Conservation (phyloP, 1,139 yeast genomes). For the Debaryomycetaceae sp. region DNA sequence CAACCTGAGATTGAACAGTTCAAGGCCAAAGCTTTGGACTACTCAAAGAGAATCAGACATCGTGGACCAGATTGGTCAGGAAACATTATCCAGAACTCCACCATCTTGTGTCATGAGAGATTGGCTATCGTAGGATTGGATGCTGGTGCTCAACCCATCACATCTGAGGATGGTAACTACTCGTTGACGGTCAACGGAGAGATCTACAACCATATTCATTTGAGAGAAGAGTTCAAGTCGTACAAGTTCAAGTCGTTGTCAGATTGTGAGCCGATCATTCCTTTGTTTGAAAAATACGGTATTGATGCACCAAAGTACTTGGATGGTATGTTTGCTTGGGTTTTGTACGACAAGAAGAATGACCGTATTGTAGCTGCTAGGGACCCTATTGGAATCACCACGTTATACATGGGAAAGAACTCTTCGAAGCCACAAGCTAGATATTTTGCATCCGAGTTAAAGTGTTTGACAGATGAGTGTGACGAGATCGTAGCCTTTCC, state of each 20-base stretch:
- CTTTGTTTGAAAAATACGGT: slow-evolving; percentile 82
- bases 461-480: slow-evolving; percentile 91
- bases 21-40: slow-evolving; percentile 84
- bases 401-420: slow-evolving; percentile 89
- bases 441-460: slow-evolving; percentile 90
- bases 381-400: slow-evolving; percentile 97
- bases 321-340: slow-evolving; percentile 99
- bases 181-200: slow-evolving; percentile 93
- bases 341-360: slow-evolving; percentile 73
- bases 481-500: slow-evolving; percentile 93
- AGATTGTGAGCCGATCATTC: slow-evolving; percentile 97
- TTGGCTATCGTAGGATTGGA: slow-evolving; percentile 94
- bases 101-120: slow-evolving; percentile 90
- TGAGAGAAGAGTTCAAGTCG: slow-evolving; percentile 70
- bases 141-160: slow-evolving; percentile 97
- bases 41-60: slow-evolving; percentile 91
- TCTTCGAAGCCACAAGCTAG: slow-evolving; percentile 70
- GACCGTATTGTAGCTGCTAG: slow-evolving; percentile 95
- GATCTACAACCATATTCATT: slow-evolving; percentile 90
- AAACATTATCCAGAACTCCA: slow-evolving; percentile 70
- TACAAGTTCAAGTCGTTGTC: slow-evolving; percentile 82
- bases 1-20: slow-evolving; percentile 77
- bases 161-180: slow-evolving; percentile 70
- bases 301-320: slow-evolving; percentile 86
- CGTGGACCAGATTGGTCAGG: slow-evolving; percentile 99